Percentiles rank a stretch among this genome's conserved stretches.
Evolutionary conservation across 441 rosid species (phyloP).

Genomic region (Syzygium syzygioides): DNA sequence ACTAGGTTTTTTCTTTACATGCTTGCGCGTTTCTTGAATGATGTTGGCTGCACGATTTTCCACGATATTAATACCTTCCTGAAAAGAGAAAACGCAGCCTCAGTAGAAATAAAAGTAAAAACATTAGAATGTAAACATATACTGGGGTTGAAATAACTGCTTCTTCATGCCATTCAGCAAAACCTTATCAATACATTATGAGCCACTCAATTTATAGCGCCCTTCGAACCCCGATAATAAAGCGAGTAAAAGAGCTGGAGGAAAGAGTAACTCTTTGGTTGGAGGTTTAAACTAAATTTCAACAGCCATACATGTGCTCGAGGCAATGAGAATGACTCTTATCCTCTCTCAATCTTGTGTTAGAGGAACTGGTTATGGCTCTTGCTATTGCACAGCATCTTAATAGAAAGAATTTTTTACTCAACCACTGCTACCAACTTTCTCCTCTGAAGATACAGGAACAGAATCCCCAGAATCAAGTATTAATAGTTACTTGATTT

Average conservation of each 20-base stretch:
- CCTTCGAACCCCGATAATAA: not conserved
- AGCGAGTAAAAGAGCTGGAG: not conserved
- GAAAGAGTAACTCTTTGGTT: not conserved
- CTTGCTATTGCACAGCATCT: not conserved
- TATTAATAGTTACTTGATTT: not conserved
- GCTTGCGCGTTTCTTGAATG: constrained; percentile 60
- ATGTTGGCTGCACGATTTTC: constrained; percentile 60
- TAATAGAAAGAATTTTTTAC: not conserved
- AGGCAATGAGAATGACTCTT: not conserved
- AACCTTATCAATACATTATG: not conserved
- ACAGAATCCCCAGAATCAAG: not conserved
- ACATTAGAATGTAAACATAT: not conserved
- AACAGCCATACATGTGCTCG: not conserved
- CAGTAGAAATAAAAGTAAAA: not conserved
- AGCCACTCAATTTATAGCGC: not conserved
- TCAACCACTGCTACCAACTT: not conserved
- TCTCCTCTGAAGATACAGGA: not conserved
- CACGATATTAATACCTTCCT: constrained; percentile 57
- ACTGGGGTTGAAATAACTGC: not conserved
- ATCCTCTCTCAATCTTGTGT: not conserved
- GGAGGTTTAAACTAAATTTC: not conserved
- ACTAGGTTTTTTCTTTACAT: constrained; percentile 41
- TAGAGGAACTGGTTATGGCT: not conserved
- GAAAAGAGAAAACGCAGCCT: not conserved
- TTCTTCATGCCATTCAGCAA: not conserved